Conservation (phyloP, 2,329 filamentous ascomycete species). For the Capronia epimyces region DNA sequence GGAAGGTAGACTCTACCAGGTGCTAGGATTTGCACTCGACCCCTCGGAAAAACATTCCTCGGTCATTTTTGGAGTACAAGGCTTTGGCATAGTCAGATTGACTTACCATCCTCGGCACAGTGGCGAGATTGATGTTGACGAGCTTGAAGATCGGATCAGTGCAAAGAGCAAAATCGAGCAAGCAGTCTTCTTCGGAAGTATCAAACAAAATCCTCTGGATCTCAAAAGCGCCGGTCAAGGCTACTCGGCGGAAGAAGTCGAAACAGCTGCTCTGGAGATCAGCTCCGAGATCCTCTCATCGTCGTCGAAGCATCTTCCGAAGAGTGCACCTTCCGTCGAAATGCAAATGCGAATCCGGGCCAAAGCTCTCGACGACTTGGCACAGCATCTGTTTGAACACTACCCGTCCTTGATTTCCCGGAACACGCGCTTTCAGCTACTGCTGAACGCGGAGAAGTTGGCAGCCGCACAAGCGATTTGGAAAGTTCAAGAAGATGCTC, state of each 20-base stretch:
- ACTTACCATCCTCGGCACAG: constrained; percentile 33
- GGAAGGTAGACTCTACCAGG: constrained; percentile 43
- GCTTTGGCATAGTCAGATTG: constrained; percentile 52
- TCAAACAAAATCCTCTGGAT: constrained; percentile 79
- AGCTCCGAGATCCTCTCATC: constrained; percentile 79
- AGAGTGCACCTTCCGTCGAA: constrained; percentile 68
- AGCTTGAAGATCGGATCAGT: constrained; percentile 51
- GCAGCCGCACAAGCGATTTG: constrained; percentile 73
- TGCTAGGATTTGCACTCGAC: constrained; percentile 49
- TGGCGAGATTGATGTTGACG: constrained; percentile 46
- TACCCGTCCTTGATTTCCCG: constrained; percentile 60
- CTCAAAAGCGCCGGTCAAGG: constrained; percentile 64
- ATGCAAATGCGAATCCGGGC: constrained; percentile 71
- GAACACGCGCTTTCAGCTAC: constrained; percentile 66
- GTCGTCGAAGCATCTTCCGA: constrained; percentile 66
- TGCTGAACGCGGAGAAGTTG: constrained; percentile 90
- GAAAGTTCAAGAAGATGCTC: constrained; percentile 69
- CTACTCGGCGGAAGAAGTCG: constrained; percentile 66
- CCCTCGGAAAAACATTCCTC: constrained; percentile 37
- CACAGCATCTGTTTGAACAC: constrained; percentile 62
- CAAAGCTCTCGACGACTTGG: constrained; percentile 68
- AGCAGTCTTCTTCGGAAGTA: constrained; percentile 83
- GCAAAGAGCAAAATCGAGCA: constrained; percentile 89
- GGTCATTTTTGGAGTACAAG: constrained; percentile 52
- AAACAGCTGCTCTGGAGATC: constrained; percentile 68